Evolutionary conservation across 495 filamentous ascomycete genomes (phyloP).

Genomic region (Collariella sp.): DNA sequence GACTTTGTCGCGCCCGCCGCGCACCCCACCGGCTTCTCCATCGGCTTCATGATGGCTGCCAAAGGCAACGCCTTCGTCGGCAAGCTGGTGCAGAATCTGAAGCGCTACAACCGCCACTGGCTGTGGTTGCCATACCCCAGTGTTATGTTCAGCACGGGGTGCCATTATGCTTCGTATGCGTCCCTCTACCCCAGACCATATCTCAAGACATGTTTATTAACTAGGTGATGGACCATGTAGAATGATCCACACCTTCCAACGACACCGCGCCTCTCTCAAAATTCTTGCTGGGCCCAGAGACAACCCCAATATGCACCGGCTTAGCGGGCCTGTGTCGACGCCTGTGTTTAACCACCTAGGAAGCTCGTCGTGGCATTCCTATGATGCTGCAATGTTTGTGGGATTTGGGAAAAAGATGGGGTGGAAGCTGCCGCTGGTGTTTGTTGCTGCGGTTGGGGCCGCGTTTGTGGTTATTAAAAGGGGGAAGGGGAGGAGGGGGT

Average conservation of each 20-base stretch:
- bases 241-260: slow-evolving; percentile 30
- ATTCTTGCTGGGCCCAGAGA: slow-evolving; percentile 30
- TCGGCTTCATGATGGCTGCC: slow-evolving; percentile 39
- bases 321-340: slow-evolving; percentile 38
- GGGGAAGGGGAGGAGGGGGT: slow-evolving; percentile 4
- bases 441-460: background rate
- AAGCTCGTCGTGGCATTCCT: slow-evolving; percentile 41
- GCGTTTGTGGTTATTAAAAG: slow-evolving; percentile 10
- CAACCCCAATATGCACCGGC: slow-evolving; percentile 28
- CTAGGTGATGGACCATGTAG: background rate
- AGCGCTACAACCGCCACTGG: slow-evolving; percentile 31
- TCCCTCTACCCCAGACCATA: background rate
- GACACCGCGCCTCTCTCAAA: slow-evolving; percentile 25
- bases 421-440: slow-evolving; percentile 7
- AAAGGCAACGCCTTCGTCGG: slow-evolving; percentile 28
- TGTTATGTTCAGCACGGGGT: slow-evolving; percentile 40
- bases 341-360: slow-evolving; percentile 39
- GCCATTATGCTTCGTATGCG: slow-evolving; percentile 34
- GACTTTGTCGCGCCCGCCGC: slow-evolving; percentile 35
- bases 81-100: slow-evolving; percentile 26
- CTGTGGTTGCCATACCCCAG: slow-evolving; percentile 34
- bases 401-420: slow-evolving; percentile 15
- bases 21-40: slow-evolving; percentile 33
- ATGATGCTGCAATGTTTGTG: slow-evolving; percentile 31
- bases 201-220: slow-evolving; percentile 3